phyloP scores from a whole-genome alignment of 768 basidiomycete genomes.

The Leucocoprinus birnbaumii region DNA sequence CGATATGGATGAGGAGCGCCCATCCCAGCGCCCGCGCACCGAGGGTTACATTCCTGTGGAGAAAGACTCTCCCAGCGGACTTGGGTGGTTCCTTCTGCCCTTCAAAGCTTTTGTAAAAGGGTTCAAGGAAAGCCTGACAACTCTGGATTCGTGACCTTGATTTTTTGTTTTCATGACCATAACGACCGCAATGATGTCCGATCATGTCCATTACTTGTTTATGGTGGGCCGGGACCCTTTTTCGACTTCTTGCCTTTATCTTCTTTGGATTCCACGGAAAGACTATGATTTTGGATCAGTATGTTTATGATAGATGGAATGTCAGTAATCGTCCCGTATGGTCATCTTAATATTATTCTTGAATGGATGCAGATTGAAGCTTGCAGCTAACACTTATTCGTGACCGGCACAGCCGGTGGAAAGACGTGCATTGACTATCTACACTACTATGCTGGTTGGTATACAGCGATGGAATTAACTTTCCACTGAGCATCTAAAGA shows the following conservation, averaged over 20 bases:
- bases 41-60: slow-evolving; percentile 41
- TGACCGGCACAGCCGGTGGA: background rate
- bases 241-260: too few species aligned
- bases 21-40: slow-evolving; percentile 49
- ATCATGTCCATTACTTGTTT: too few species aligned
- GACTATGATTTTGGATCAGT: too few species aligned
- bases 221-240: too few species aligned
- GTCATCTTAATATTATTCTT: too few species aligned
- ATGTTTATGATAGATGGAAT: background rate
- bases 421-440: background rate
- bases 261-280: too few species aligned
- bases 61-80: slow-evolving; percentile 40
- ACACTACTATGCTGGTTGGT: slow-evolving; percentile 23
- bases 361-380: background rate
- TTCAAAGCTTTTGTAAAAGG: slow-evolving; percentile 65
- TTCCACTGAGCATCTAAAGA: slow-evolving; percentile 58
- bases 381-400: background rate
- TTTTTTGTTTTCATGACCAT: background rate
- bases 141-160: background rate
- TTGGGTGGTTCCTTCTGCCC: slow-evolving; percentile 62
- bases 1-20: slow-evolving; percentile 31
- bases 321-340: too few species aligned
- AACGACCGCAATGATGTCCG: background rate
- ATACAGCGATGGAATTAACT: slow-evolving; percentile 53
- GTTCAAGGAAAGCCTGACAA: slow-evolving; percentile 57